Evolutionary conservation across 306 rosid species (phyloP), one percentile per base, ranked within the genome.

Genomic region (Hippophae gyantsensis): DNA sequence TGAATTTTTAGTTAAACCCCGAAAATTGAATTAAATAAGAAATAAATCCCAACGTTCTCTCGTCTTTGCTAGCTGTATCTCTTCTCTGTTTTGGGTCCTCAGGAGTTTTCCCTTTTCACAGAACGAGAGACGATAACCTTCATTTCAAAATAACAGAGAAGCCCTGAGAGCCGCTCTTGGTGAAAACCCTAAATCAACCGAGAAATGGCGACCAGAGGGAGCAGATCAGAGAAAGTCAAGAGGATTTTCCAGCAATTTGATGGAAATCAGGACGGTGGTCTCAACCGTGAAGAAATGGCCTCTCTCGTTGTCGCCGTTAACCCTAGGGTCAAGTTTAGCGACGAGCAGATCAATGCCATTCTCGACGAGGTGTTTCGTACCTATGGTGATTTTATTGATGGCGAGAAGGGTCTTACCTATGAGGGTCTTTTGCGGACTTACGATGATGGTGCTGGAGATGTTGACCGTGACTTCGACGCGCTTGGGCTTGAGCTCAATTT

Each of bases 391-490:
- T 93, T 93, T 75, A 93, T 86, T 42, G 93, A 82, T 57, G 90
- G 86, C 32, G 97, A 88, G 8, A 86, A 81, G 62, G 99, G 99
- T 6, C 80, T 93, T 7, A 93, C 94, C 46, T 93, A 81, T 13
- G 99, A 88, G 65, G 99, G 99, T 2, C 78, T 93, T 12, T 71
- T 93, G 54, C 81, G 99, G 7, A 93, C 99, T 9, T 93, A 93
- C 63, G 99, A 93, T 55, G 99, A 93, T 38, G 99, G 99, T 0
- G 99, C 99, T 7, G 99, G 99, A 0, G 99, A 93, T 38, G 99
- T 88, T 3, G 99, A 93, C 69, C 83, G 99, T 42, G 99, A 93
- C 69, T 93, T 86, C 71, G 99, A 88, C 72, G 95, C 99, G 12
- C 99, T 93, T 0, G 94, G 81, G 4, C 57, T 93, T 25, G 97